Conservation (phyloP, 345 rosid genomes). For the Kernera saxatilis region DNA sequence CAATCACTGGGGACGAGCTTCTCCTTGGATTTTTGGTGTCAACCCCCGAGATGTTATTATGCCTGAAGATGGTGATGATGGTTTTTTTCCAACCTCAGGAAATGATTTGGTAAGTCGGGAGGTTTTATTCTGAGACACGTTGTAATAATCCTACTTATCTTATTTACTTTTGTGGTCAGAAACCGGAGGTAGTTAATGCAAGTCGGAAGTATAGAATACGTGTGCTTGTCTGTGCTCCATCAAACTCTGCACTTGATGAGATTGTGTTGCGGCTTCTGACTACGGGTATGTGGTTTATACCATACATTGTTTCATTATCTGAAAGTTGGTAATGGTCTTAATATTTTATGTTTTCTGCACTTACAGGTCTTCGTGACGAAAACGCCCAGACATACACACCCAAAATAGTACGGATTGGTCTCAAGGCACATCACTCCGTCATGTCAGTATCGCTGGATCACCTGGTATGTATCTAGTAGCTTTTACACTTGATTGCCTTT, state of each 20-base stretch:
- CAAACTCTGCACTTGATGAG: constrained; percentile 98
- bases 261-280: constrained; percentile 78
- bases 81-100: constrained; percentile 82
- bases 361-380: constrained; percentile 79
- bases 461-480: constrained; percentile 57
- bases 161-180: constrained; percentile 41
- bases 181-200: constrained; percentile 78
- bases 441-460: constrained; percentile 75
- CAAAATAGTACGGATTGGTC: constrained; percentile 91
- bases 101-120: constrained; percentile 69
- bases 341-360: constrained; percentile 9
- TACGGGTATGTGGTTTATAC: constrained; percentile 46
- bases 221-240: constrained; percentile 93
- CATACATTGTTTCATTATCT: background rate
- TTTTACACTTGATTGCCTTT: background rate
- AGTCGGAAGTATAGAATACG: constrained; percentile 66
- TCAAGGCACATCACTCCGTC: constrained; percentile 88
- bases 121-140: background rate
- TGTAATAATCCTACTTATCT: background rate
- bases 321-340: constrained; percentile 1
- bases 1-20: constrained; percentile 70
- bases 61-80: constrained; percentile 90
- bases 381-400: constrained; percentile 64
- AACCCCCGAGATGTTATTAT: constrained; percentile 82
- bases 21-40: constrained; percentile 74